Evolutionary conservation across 2,329 filamentous ascomycete species (phyloP).

Genomic region (Ophiostoma australiae): DNA sequence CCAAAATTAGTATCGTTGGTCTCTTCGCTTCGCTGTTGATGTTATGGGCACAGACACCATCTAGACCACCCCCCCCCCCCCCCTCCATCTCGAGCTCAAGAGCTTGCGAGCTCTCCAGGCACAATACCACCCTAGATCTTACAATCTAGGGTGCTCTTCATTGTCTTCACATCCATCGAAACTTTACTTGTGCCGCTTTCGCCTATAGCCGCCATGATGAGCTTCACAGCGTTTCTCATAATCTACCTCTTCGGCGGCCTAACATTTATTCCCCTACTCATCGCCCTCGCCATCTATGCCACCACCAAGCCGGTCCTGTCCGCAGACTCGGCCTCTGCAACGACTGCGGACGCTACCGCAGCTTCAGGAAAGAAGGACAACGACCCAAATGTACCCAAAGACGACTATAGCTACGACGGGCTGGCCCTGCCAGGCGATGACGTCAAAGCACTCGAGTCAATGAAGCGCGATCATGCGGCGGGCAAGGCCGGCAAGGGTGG

Average conservation of each 20-base stretch:
- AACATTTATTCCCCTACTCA: slow-evolving; percentile 74
- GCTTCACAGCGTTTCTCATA: slow-evolving; percentile 57
- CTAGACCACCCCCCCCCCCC: background rate
- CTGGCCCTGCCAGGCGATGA: slow-evolving; percentile 60
- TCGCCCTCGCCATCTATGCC: slow-evolving; percentile 50
- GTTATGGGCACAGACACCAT: background rate
- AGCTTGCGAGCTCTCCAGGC: slow-evolving; percentile 18
- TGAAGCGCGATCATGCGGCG: slow-evolving; percentile 19
- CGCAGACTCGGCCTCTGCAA: slow-evolving; percentile 32
- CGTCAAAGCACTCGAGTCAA: slow-evolving; percentile 53
- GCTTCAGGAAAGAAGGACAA: slow-evolving; percentile 26
- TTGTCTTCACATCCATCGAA: background rate
- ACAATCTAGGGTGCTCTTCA: background rate
- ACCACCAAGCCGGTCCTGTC: slow-evolving; percentile 65
- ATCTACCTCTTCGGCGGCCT: slow-evolving; percentile 82
- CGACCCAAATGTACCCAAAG: background rate
- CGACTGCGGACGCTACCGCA: slow-evolving; percentile 29
- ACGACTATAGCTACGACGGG: slow-evolving; percentile 17
- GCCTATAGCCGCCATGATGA: slow-evolving; percentile 40
- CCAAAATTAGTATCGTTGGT: background rate
- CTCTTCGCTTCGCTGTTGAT: background rate
- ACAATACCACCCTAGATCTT: slow-evolving; percentile 8
- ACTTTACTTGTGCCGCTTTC: background rate
- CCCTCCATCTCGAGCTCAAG: slow-evolving; percentile 16
- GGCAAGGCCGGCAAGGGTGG: slow-evolving; percentile 36